These are phyloP conservation scores for Trichoderma sp. DNA, from an alignment of 2,329 filamentous ascomycete genomes.

Conservation along the genomic window DNA sequence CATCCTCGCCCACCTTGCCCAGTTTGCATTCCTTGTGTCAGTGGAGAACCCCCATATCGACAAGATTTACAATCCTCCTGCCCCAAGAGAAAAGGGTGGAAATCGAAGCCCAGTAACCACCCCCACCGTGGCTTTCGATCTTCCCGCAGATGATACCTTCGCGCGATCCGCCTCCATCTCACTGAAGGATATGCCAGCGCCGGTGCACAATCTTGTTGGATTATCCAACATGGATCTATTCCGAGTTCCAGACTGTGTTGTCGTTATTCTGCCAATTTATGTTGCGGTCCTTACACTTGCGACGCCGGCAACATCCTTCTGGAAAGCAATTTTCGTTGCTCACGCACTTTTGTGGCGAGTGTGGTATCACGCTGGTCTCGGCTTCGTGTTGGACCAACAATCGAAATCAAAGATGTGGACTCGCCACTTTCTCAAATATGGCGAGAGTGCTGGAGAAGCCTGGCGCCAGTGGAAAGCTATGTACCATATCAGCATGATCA, in stretches of 20 bases:
- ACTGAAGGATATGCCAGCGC: slow-evolving; percentile 50
- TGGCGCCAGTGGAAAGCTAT: slow-evolving; percentile 98
- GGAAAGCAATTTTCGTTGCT: slow-evolving; percentile 74
- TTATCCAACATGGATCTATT: slow-evolving; percentile 82
- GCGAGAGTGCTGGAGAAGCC: slow-evolving; percentile 83
- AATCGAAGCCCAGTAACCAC: slow-evolving; percentile 33
- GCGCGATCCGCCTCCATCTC: slow-evolving; percentile 26
- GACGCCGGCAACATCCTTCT: slow-evolving; percentile 72
- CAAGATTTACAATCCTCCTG: slow-evolving; percentile 90
- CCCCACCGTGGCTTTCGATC: slow-evolving; percentile 28
- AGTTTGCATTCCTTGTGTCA: slow-evolving; percentile 86
- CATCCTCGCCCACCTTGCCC: slow-evolving; percentile 87
- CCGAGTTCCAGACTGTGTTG: slow-evolving; percentile 78
- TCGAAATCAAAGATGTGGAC: slow-evolving; percentile 94
- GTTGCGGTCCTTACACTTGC: slow-evolving; percentile 69
- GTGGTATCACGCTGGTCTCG: slow-evolving; percentile 89
- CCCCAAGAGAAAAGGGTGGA: slow-evolving; percentile 60
- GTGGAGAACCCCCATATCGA: slow-evolving; percentile 98
- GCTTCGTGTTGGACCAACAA: slow-evolving; percentile 78
- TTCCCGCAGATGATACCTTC: slow-evolving; percentile 26
- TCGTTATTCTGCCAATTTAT: slow-evolving; percentile 73
- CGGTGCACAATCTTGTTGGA: slow-evolving; percentile 81
- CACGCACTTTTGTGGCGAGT: slow-evolving; percentile 82
- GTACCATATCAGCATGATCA: slow-evolving; percentile 86
- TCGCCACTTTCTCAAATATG: slow-evolving; percentile 94